Evolutionary conservation across 1,139 yeast species (phyloP).

Genomic region (Candida sp.): DNA sequence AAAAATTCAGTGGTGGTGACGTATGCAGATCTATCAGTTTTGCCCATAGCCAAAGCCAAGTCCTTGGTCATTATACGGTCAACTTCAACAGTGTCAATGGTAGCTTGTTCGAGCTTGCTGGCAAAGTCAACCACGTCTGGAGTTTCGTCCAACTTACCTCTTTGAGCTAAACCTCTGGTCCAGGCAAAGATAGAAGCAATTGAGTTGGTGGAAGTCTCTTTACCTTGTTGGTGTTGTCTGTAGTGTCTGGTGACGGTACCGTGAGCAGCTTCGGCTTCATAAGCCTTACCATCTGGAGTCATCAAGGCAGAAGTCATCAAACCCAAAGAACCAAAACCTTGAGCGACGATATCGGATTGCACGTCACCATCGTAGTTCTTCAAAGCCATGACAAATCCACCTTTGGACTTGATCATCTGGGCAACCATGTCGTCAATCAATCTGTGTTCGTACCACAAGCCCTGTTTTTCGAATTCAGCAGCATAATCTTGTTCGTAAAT

Average conservation of each 20-base stretch:
- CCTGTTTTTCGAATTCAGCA: slow-evolving; percentile 58
- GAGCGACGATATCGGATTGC: slow-evolving; percentile 85
- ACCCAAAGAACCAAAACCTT: slow-evolving; percentile 85
- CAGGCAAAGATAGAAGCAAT: slow-evolving; percentile 88
- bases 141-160: slow-evolving; percentile 77
- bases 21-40: slow-evolving; percentile 64
- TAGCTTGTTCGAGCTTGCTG: slow-evolving; percentile 66
- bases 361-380: slow-evolving; percentile 90
- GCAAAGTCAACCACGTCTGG: slow-evolving; percentile 76
- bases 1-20: slow-evolving; percentile 81
- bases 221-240: slow-evolving; percentile 85
- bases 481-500: slow-evolving; percentile 65
- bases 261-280: slow-evolving; percentile 86
- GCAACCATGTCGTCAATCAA: slow-evolving; percentile 90
- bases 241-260: slow-evolving; percentile 89
- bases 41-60: slow-evolving; percentile 76
- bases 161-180: slow-evolving; percentile 83
- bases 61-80: slow-evolving; percentile 87
- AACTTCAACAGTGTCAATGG: slow-evolving; percentile 70
- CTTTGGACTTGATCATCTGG: slow-evolving; percentile 84
- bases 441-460: slow-evolving; percentile 84
- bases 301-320: slow-evolving; percentile 84
- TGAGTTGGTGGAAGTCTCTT: slow-evolving; percentile 84
- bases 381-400: slow-evolving; percentile 84
- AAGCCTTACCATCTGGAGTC: slow-evolving; percentile 88